Percentiles rank a stretch among this genome's conserved stretches.
These are phyloP conservation scores for Emergomyces orientalis DNA, from an alignment of 2,329 filamentous ascomycete genomes.

Conservation along the genomic window DNA sequence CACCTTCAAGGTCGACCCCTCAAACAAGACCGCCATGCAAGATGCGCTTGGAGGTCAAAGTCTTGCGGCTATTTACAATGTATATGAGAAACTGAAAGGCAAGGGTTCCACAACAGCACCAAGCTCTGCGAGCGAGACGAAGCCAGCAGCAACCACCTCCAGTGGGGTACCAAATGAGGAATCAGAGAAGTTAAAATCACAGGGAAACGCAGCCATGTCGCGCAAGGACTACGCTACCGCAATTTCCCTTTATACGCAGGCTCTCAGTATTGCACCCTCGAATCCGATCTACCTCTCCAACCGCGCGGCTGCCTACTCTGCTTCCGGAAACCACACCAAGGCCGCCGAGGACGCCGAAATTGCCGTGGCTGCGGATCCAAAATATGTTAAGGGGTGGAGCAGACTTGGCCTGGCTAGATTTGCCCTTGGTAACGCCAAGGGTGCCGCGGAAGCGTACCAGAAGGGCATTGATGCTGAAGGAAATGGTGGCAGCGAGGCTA, in stretches of 20 bases:
- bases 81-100: constrained; percentile 89
- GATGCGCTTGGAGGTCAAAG: constrained; percentile 78
- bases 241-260: constrained; percentile 80
- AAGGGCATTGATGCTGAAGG: constrained; percentile 91
- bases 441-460: constrained; percentile 88
- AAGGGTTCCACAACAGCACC: constrained; percentile 42
- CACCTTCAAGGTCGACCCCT: constrained; percentile 88
- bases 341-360: constrained; percentile 84
- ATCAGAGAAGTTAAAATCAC: constrained; percentile 78
- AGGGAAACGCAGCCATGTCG: constrained; percentile 91
- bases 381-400: constrained; percentile 96
- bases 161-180: constrained; percentile 35
- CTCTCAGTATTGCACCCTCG: constrained; percentile 66
- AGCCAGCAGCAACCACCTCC: constrained; percentile 27
- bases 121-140: constrained; percentile 33
- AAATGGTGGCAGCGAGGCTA: constrained; percentile 86
- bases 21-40: constrained; percentile 60
- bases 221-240: constrained; percentile 79
- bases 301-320: constrained; percentile 87
- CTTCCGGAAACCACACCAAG: constrained; percentile 70
- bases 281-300: constrained; percentile 98
- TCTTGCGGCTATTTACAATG: constrained; percentile 82
- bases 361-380: constrained; percentile 76
- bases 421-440: constrained; percentile 81
- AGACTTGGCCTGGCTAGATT: constrained; percentile 84